Evolutionary conservation across 2,329 filamentous ascomycete genomes (phyloP), one percentile per base, ranked within the genome.

Genomic region (Sporothrix humicola): DNA sequence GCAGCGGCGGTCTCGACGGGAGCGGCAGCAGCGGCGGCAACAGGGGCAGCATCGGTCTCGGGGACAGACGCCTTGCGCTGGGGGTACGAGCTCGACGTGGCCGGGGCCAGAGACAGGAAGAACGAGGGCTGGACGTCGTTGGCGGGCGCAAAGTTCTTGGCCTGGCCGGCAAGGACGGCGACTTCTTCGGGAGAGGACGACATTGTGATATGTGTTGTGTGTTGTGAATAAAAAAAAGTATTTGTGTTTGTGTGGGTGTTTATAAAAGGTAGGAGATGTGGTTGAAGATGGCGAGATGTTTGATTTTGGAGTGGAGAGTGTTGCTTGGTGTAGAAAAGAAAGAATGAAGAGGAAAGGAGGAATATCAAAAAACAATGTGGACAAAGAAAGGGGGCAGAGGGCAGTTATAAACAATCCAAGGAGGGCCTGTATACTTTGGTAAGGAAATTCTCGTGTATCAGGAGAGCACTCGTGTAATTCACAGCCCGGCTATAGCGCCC

Each of bases 61-160:
- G 66, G 17, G 26, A 52, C 70, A 4, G 69, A 54, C 20, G 71
- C 17, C 75, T 79, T 78, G 42, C 82, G 79, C 79, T 83, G 83
- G 71, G 88, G 87, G 81, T 88, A 89, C 31, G 86, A 88, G 73
- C 83, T 80, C 17, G 88, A 90, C 44, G 85, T 88, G 77, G 84
- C 84, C 56, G 89, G 89, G n/a, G 87, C 87, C 69, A 90, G 84
- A 44, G 85, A 84, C 75, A 90, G 85, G 83, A 90, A 90, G 76
- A 78, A 80, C 56, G 78, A 79, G 17, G 75, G 75, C n/a, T 61
- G 70, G 26, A 73, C 73, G 42, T 76, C 75, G 50, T 74, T 68
- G n/a, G 59, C 63, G n/a, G 77, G 77, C 13, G 73, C 23, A 69
- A 79, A 78, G 71, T 76, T 74, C 70, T 77, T 76, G 52, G 74